phyloP scores from a whole-genome alignment of 805 yeast genomes.

The Ogataea philodendri region DNA sequence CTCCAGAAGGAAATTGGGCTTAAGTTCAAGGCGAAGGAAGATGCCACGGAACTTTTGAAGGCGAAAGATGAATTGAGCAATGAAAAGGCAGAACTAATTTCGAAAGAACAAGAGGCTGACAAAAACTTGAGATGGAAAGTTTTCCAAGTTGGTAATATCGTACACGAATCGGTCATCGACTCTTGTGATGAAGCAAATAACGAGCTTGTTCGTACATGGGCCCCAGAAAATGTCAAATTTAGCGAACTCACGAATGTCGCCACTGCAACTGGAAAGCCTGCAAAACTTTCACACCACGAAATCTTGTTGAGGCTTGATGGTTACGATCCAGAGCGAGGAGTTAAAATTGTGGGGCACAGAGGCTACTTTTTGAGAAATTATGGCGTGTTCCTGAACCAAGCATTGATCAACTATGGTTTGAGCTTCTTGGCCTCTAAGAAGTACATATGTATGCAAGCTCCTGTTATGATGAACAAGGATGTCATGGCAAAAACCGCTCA shows the following conservation, averaged over 20 bases:
- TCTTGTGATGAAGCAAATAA: conserved; percentile 90
- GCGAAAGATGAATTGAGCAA: conserved; percentile 74
- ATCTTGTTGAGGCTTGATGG: conserved; percentile 92
- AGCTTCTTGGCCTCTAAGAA: conserved; percentile 70
- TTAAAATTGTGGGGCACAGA: conserved; percentile 95
- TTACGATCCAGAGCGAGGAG: conserved; percentile 98
- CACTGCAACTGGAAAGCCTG: conserved; percentile 73
- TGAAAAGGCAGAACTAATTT: conserved; percentile 64
- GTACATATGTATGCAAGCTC: conserved; percentile 92
- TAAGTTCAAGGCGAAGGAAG: conserved; percentile 93
- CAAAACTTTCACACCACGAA: conserved; percentile 91
- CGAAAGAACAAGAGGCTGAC: conserved; percentile 79
- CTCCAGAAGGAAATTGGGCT: conserved; percentile 91
- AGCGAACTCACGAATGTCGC: conserved; percentile 61
- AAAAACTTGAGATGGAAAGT: conserved; percentile 72
- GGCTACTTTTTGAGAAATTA: conserved; percentile 93
- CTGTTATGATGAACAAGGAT: conserved; percentile 99
- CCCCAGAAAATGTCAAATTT: conserved; percentile 59
- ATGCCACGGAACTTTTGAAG: conserved; percentile 77
- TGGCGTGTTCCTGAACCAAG: conserved; percentile 98
- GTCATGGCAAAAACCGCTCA: conserved; percentile 99
- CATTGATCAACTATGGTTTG: conserved; percentile 94
- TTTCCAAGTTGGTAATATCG: conserved; percentile 88
- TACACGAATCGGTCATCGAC: conserved; percentile 86
- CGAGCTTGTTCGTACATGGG: conserved; percentile 83